phyloP scores from a whole-genome alignment of 176 grass and related monocot species.

The Oryza longistaminata region DNA sequence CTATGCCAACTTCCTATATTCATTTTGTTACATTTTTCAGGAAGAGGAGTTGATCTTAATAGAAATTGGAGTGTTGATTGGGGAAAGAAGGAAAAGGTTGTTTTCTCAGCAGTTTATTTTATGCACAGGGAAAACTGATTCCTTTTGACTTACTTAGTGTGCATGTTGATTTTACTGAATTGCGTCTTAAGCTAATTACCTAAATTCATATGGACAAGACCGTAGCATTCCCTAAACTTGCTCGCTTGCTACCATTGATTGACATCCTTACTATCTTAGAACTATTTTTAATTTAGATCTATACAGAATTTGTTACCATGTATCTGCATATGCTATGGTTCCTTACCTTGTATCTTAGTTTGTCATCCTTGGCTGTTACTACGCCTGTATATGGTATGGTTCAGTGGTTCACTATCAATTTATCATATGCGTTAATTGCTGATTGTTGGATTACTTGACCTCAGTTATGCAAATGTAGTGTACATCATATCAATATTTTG shows the following conservation, averaged over 20 bases:
- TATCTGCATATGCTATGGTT: neutral
- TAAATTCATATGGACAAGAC: neutral
- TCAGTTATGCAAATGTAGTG: constrained; percentile 3
- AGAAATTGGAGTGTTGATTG: constrained; percentile 99
- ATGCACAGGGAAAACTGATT: neutral
- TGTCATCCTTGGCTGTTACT: neutral
- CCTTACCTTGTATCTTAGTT: neutral
- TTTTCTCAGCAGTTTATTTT: neutral
- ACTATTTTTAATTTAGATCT: neutral
- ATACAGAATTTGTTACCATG: neutral
- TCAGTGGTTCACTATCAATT: neutral
- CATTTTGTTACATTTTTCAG: constrained; percentile 43
- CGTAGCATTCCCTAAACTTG: neutral
- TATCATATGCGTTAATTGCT: constrained; percentile 21
- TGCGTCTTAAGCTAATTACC: neutral
- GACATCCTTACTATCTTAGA: neutral
- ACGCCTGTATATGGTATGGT: neutral
- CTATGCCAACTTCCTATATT: neutral
- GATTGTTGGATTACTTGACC: neutral
- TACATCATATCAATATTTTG: neutral
- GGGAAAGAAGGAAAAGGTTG: constrained; percentile 98
- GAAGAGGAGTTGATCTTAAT: constrained; percentile 98
- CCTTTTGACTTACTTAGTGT: neutral
- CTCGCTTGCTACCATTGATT: neutral
- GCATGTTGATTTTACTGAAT: neutral